Percentiles rank a stretch among this genome's conserved stretches.
phyloP scores from a whole-genome alignment of 768 basidiomycete genomes.

The Dioszegia hungarica region DNA sequence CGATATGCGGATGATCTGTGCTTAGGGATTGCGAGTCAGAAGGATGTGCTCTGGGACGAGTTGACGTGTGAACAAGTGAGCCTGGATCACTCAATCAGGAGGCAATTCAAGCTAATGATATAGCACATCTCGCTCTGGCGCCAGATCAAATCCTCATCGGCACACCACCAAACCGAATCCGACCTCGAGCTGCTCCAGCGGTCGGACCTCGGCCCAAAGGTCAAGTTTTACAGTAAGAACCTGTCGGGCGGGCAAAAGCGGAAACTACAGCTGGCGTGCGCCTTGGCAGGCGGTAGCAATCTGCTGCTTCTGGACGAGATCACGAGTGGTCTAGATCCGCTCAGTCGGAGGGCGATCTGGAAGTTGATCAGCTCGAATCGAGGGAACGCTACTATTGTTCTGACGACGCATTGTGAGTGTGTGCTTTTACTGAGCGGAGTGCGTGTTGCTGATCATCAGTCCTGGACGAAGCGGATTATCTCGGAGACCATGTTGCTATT shows the following conservation, averaged over 20 bases:
- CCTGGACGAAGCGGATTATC: slow-evolving; percentile 71
- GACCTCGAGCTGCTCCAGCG: slow-evolving; percentile 62
- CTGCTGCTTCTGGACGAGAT: slow-evolving; percentile 46
- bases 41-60: slow-evolving; percentile 75
- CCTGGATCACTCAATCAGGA: not conserved
- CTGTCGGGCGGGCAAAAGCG: slow-evolving; percentile 77
- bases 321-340: slow-evolving; percentile 63
- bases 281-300: slow-evolving; percentile 60
- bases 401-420: slow-evolving; percentile 68
- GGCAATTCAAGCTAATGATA: not conserved
- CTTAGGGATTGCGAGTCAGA: slow-evolving; percentile 74
- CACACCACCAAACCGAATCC: slow-evolving; percentile 54
- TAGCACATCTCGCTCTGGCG: slow-evolving; percentile 70
- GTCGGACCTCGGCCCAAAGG: slow-evolving; percentile 69
- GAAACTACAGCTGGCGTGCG: slow-evolving; percentile 76
- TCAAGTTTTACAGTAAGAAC: slow-evolving; percentile 61
- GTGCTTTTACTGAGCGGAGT: not conserved
- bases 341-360: slow-evolving; percentile 74
- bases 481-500: slow-evolving; percentile 71
- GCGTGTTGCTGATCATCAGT: not conserved
- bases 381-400: slow-evolving; percentile 63
- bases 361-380: slow-evolving; percentile 65
- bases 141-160: slow-evolving; percentile 58
- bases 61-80: slow-evolving; percentile 57
- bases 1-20: slow-evolving; percentile 54